Evolutionary conservation across 2,329 filamentous ascomycete species (phyloP).

Genomic region (Monilinia polystroma): DNA sequence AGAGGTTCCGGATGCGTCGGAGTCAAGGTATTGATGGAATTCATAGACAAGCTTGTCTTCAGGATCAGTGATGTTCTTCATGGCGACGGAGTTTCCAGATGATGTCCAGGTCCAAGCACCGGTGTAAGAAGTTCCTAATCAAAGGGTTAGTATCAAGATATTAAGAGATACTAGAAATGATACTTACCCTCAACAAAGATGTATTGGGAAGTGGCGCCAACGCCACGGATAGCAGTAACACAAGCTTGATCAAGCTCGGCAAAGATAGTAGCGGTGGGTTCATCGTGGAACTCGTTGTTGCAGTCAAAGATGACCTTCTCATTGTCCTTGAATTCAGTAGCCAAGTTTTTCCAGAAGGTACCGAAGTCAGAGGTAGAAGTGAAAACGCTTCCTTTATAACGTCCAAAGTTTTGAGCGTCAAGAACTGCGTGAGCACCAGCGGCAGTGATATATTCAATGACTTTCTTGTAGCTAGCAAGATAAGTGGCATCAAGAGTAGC

Average conservation of each 20-base stretch:
- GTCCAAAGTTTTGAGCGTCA: slow-evolving; percentile 52
- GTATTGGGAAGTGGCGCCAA: slow-evolving; percentile 50
- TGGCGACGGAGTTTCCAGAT: slow-evolving; percentile 45
- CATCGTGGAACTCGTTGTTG: slow-evolving; percentile 48
- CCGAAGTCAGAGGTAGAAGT: slow-evolving; percentile 42
- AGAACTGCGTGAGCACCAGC: slow-evolving; percentile 50
- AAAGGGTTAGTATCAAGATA: not conserved
- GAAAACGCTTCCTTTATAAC: slow-evolving; percentile 47
- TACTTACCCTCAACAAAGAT: slow-evolving; percentile 56
- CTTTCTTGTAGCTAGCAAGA: slow-evolving; percentile 45
- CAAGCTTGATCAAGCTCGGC: slow-evolving; percentile 46
- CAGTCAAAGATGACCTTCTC: slow-evolving; percentile 45
- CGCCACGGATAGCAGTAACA: slow-evolving; percentile 46
- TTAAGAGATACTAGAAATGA: not conserved
- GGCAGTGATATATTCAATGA: slow-evolving; percentile 49
- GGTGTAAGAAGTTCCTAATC: slow-evolving; percentile 41
- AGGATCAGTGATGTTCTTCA: slow-evolving; percentile 51
- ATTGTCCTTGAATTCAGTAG: slow-evolving; percentile 42
- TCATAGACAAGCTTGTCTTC: slow-evolving; percentile 56
- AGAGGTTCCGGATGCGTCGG: slow-evolving; percentile 53
- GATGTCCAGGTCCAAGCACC: slow-evolving; percentile 42
- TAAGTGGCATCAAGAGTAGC: slow-evolving; percentile 47
- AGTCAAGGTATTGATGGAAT: slow-evolving; percentile 63
- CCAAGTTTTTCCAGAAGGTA: slow-evolving; percentile 45
- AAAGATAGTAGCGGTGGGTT: slow-evolving; percentile 15